phyloP scores from a whole-genome alignment of 1,284 basidiomycete genomes.

The Vanrija pseudolonga region DNA sequence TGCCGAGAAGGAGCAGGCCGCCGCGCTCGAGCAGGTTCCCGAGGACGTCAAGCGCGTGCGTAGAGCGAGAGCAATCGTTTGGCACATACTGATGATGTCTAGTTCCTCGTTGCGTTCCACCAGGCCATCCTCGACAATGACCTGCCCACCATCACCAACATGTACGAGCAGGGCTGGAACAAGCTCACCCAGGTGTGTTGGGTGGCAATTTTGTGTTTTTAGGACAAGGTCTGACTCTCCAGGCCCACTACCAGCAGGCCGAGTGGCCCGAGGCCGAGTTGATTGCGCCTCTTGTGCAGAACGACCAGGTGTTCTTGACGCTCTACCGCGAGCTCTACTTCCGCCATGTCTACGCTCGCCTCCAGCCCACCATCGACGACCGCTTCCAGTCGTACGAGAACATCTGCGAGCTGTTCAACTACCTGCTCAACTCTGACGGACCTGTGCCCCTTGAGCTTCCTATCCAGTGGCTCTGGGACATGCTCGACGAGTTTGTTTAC shows the following conservation, averaged over 20 bases:
- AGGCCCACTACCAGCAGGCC: conserved; percentile 88
- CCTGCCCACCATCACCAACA: conserved; percentile 78
- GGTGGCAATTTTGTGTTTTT: conserved; percentile 4
- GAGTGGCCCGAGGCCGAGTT: conserved; percentile 98
- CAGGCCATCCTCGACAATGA: conserved; percentile 76
- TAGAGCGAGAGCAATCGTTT: background rate
- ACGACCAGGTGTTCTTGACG: conserved; percentile 91
- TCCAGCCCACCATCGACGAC: conserved; percentile 93
- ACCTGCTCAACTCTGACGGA: conserved; percentile 91
- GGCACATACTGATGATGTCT: conserved; percentile 2
- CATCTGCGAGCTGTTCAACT: conserved; percentile 97
- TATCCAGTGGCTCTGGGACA: conserved; percentile 97
- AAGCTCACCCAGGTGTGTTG: conserved; percentile 62
- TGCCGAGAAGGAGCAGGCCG: conserved; percentile 34
- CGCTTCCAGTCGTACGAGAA: conserved; percentile 98
- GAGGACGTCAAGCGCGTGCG: conserved; percentile 49
- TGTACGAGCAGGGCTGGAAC: conserved; percentile 96
- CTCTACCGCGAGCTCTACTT: conserved; percentile 75
- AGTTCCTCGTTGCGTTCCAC: conserved; percentile 90
- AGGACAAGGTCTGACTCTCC: conserved; percentile 34
- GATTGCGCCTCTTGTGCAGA: conserved; percentile 88
- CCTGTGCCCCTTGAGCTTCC: conserved; percentile 89
- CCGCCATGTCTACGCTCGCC: conserved; percentile 86
- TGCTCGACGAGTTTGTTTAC: conserved; percentile 99
- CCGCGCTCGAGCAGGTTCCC: conserved; percentile 42